Base-by-base conservation (phyloP, 768 basidiomycete species). In the Sistotremastrum suecicum region DNA sequence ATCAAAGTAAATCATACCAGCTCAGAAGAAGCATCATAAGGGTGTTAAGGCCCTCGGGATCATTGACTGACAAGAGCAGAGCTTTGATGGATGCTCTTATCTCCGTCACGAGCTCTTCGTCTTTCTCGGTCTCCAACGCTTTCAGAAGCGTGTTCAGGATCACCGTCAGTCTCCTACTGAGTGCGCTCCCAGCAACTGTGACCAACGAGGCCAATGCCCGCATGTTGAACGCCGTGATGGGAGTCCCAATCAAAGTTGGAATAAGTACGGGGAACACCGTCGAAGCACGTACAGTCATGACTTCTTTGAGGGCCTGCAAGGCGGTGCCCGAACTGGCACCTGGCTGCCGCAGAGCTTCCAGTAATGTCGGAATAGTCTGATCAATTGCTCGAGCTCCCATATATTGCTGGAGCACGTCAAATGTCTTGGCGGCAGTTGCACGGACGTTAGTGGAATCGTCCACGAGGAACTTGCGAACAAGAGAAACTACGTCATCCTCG, bases 241-340 rank as follows among this genome's bases (percentile, higher is more conserved):
- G 95, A 5, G 74, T 75, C 4, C 84, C 76, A 37, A 86, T 91
- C 49, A 99, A 68, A 1, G 91, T 94, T 0, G 92, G 95, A 48
- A 99, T 88, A 46, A 98, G 68, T 12, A 97, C 86, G 0, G 95
- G 95, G 86, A 98, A 98, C 36, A 98, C 91, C 7, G 86, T 90
- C 37, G 82, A 73, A 9, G 94, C 88, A 36, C 92, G 88, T 61
- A 90, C 89, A 52, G 74, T 79, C 86, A 94, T 94, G 53, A 98
- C 89, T 67, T 98, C 94, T 46, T 73, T 80, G 36, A 98, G 66
- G 0, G 95, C 95, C 56, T 91, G 81, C 34, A 98, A 68, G 7
- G 95, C 94, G 10, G 94, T 97, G 7, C 89, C 91, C n/a, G 94
- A 94, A 12, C 83, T 78, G 54, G 82, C 83, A 4, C 92, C 92